phyloP scores from a whole-genome alignment of 1,139 yeast species.

The Nakaseomyces delphensis region DNA sequence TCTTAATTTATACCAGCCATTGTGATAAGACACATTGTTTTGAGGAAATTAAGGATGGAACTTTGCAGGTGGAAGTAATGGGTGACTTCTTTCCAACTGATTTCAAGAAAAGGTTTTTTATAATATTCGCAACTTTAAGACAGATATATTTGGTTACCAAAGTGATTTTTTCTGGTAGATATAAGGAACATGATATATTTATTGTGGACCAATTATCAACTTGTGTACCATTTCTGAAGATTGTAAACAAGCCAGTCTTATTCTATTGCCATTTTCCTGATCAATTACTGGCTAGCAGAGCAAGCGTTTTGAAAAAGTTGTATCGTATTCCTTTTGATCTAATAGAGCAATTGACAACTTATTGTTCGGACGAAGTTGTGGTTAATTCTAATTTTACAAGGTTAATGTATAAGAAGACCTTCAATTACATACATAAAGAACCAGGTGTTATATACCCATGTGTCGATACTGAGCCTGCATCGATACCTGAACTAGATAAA shows the following conservation, averaged over 20 bases:
- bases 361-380: slow-evolving; percentile 65
- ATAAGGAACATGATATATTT: slow-evolving; percentile 53
- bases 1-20: slow-evolving; percentile 76
- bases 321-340: slow-evolving; percentile 78
- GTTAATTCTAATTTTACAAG: slow-evolving; percentile 85
- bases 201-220: slow-evolving; percentile 85
- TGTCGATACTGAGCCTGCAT: slow-evolving; percentile 40
- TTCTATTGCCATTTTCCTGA: slow-evolving; percentile 98
- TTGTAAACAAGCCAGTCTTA: slow-evolving; percentile 40
- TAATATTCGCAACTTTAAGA: slow-evolving; percentile 74
- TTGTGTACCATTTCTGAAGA: slow-evolving; percentile 67
- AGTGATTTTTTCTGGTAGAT: slow-evolving; percentile 44
- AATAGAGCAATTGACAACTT: slow-evolving; percentile 73
- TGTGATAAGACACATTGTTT: slow-evolving; percentile 82
- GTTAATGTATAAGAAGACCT: slow-evolving; percentile 56
- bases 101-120: slow-evolving; percentile 57
- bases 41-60: slow-evolving; percentile 63
- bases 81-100: slow-evolving; percentile 80
- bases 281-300: slow-evolving; percentile 58
- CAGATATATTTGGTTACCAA: slow-evolving; percentile 59
- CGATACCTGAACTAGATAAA: slow-evolving; percentile 17
- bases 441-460: slow-evolving; percentile 88
- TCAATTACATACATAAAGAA: slow-evolving; percentile 32
- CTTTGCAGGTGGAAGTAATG: slow-evolving; percentile 54
- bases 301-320: slow-evolving; percentile 45